A percentile compares a stretch with the other conserved stretches of the same genome.
Conservation (phyloP, 352 stramenopile species). For the Globisporangium splendens region DNA sequence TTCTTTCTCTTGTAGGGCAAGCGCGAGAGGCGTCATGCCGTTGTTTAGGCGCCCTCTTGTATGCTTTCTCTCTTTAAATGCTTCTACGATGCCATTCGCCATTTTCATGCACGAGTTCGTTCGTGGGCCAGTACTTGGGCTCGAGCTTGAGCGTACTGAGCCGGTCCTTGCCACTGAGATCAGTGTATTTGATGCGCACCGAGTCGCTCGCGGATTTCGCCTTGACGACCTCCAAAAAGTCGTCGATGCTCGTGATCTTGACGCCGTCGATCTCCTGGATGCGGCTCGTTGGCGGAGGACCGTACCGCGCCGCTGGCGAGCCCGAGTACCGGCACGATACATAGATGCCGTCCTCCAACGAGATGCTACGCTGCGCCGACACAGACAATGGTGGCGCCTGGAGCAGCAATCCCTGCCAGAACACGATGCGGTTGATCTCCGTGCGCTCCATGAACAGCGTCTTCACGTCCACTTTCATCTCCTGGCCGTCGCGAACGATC, state of each 20-base stretch:
- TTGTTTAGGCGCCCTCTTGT: background rate
- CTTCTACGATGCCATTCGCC: constrained; percentile 71
- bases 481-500: constrained; percentile 79
- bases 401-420: constrained; percentile 89
- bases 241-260: constrained; percentile 85
- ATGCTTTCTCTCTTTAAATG: constrained; percentile 27
- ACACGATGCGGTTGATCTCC: constrained; percentile 89
- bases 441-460: constrained; percentile 77
- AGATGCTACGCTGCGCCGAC: constrained; percentile 81
- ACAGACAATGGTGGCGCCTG: constrained; percentile 87
- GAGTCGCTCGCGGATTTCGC: constrained; percentile 57
- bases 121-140: constrained; percentile 89
- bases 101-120: constrained; percentile 75
- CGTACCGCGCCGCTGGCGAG: constrained; percentile 86
- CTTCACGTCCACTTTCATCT: constrained; percentile 69
- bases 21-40: background rate
- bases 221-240: constrained; percentile 82
- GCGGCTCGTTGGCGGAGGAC: constrained; percentile 81
- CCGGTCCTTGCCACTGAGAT: constrained; percentile 83
- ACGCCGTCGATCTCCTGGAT: constrained; percentile 90
- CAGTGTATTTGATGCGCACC: constrained; percentile 89
- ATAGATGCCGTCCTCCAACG: constrained; percentile 80
- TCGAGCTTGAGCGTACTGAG: constrained; percentile 87
- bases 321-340: constrained; percentile 86
- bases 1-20: background rate